phyloP scores from a whole-genome alignment of 805 yeast genomes.

The Cyberlindnera xylosilytica region DNA sequence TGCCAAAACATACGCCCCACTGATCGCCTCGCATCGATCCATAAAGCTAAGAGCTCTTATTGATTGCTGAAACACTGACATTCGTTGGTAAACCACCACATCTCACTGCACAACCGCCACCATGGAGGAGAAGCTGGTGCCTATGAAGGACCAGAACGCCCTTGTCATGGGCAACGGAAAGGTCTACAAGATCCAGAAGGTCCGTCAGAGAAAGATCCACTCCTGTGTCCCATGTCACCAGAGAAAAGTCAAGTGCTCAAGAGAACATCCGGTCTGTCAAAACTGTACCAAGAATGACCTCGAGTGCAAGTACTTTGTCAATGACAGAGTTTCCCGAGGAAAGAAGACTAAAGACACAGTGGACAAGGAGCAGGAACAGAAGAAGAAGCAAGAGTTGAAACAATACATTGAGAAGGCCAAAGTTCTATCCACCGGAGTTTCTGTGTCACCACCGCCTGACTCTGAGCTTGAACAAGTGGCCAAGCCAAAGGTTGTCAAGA shows the following conservation, averaged over 20 bases:
- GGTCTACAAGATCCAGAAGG: slow-evolving; percentile 56
- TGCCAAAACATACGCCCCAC: too few species aligned
- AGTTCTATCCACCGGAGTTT: slow-evolving; percentile 10
- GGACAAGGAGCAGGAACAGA: slow-evolving; percentile 23
- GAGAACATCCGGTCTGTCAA: slow-evolving; percentile 49
- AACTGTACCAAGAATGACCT: slow-evolving; percentile 45
- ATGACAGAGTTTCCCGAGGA: slow-evolving; percentile 46
- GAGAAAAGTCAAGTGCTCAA: slow-evolving; percentile 53
- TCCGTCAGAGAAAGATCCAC: slow-evolving; percentile 56
- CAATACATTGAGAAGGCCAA: slow-evolving; percentile 25
- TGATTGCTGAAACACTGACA: too few species aligned
- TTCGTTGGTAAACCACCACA: too few species aligned
- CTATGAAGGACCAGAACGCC: slow-evolving; percentile 34
- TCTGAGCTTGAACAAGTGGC: slow-evolving; percentile 1
- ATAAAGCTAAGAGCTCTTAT: too few species aligned
- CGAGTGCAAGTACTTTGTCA: slow-evolving; percentile 54
- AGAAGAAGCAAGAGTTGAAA: slow-evolving; percentile 25
- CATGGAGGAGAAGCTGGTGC: slow-evolving; percentile 25
- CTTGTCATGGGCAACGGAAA: slow-evolving; percentile 46
- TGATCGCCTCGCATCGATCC: too few species aligned
- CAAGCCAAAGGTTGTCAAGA: background rate
- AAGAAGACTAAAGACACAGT: slow-evolving; percentile 22
- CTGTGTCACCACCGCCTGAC: slow-evolving; percentile 12
- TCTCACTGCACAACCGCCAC: slow-evolving; percentile 1
- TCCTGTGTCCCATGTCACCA: slow-evolving; percentile 59